These are phyloP conservation scores for Phialophora macrospora DNA, from an alignment of 2,329 filamentous ascomycete species.

Conservation along the genomic window DNA sequence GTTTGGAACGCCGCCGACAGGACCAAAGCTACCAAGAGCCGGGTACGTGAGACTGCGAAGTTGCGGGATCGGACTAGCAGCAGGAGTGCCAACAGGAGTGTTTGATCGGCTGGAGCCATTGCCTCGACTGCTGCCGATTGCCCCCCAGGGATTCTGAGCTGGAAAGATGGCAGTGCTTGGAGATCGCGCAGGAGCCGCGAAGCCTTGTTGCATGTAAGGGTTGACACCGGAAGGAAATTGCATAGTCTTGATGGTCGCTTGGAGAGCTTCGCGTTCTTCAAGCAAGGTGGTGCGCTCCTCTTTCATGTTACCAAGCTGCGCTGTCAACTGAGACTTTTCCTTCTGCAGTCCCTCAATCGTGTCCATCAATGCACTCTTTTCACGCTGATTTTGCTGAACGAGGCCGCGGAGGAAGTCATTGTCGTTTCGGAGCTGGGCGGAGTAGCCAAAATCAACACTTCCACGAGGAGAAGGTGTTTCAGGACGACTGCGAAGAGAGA, in stretches of 20 bases:
- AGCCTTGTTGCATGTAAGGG: constrained; percentile 2
- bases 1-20: neutral
- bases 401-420: constrained; percentile 27
- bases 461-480: constrained; percentile 23
- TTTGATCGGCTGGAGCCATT: constrained; percentile 6
- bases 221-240: constrained; percentile 15
- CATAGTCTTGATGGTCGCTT: constrained; percentile 24
- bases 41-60: constrained; percentile 16
- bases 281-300: constrained; percentile 16
- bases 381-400: constrained; percentile 22
- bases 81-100: constrained; percentile 3
- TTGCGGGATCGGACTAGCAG: constrained; percentile 9
- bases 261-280: constrained; percentile 26
- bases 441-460: constrained; percentile 23
- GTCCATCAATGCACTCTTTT: constrained; percentile 27
- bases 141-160: constrained; percentile 25
- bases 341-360: constrained; percentile 26
- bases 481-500: constrained; percentile 11
- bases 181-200: constrained; percentile 9
- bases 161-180: constrained; percentile 12
- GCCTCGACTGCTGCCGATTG: constrained; percentile 26
- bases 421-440: constrained; percentile 24
- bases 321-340: constrained; percentile 20
- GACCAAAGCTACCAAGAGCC: neutral
- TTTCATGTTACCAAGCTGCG: constrained; percentile 14